Evolutionary conservation across 202 grass and related monocot species (phyloP).

Genomic region (Thinopyrum obtusiflorum): DNA sequence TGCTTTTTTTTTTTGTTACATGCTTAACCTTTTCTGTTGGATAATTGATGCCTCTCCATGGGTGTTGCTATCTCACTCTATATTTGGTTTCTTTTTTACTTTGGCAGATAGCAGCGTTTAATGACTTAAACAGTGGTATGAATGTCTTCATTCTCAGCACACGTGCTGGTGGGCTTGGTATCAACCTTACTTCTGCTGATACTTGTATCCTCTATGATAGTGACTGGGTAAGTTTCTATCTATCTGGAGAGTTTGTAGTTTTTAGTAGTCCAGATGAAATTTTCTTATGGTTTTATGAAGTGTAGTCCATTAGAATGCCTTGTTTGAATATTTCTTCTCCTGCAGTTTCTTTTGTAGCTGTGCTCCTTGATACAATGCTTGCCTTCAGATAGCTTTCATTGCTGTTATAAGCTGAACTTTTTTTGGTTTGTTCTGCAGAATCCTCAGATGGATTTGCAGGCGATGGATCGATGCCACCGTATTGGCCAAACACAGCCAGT

Average conservation of each 20-base stretch:
- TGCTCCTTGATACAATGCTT: neutral
- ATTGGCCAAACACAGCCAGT: slow-evolving; percentile 92
- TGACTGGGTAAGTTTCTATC: slow-evolving; percentile 70
- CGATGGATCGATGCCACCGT: slow-evolving; percentile 96
- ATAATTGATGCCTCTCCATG: neutral
- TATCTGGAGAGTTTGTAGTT: neutral
- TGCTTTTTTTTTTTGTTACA: neutral
- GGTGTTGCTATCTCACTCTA: neutral
- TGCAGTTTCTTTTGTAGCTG: neutral
- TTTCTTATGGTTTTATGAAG: neutral
- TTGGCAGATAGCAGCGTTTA: slow-evolving; percentile 82
- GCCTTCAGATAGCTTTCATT: neutral
- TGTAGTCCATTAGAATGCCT: neutral
- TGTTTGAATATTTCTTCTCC: neutral
- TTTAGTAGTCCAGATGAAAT: slow-evolving; percentile 1
- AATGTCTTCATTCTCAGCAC: slow-evolving; percentile 92
- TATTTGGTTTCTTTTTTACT: slow-evolving; percentile 13
- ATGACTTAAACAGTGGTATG: slow-evolving; percentile 65
- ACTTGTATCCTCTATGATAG: slow-evolving; percentile 96
- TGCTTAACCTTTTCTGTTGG: neutral
- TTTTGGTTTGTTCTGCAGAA: slow-evolving; percentile 53
- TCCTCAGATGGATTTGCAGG: slow-evolving; percentile 97
- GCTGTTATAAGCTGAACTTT: neutral
- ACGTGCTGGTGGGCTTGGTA: slow-evolving; percentile 88
- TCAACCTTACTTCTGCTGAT: slow-evolving; percentile 97